phyloP scores from a whole-genome alignment of 179 eudicot species.

The Sideroxylon spinosum region DNA sequence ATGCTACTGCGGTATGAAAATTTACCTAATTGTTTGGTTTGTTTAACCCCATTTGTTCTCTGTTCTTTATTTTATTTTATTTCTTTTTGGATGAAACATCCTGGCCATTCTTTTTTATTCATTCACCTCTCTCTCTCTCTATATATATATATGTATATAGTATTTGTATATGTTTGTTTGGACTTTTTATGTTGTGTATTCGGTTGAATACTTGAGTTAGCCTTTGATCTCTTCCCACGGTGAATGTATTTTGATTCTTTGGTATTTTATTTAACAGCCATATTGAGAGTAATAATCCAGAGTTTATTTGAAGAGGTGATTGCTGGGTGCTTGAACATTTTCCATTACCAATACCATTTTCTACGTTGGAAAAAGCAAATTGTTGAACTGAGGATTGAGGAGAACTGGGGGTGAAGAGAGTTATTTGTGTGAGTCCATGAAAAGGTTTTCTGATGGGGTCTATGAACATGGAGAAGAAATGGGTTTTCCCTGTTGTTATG shows the following conservation, averaged over 20 bases:
- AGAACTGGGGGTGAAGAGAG: conserved; percentile 13
- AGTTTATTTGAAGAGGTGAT: conserved; percentile 4
- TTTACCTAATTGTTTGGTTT: not conserved
- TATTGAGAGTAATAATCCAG: not conserved
- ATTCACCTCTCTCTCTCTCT: not conserved
- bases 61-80: conserved; percentile 7
- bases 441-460: conserved; percentile 34
- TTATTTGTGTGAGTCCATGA: conserved; percentile 23
- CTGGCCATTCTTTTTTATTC: not conserved
- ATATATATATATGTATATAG: not conserved
- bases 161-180: not conserved
- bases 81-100: not conserved
- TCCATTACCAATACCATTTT: not conserved
- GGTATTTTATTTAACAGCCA: not conserved
- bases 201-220: conserved; percentile 8
- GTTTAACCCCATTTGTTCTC: not conserved
- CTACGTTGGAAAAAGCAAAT: not conserved
- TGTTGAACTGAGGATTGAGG: not conserved
- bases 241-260: not conserved
- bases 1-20: not conserved
- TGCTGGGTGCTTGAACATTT: conserved; percentile 8
- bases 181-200: not conserved
- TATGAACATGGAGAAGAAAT: conserved; percentile 58
- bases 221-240: not conserved
- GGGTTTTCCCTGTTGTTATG: conserved; percentile 67